Evolutionary conservation across 148 eudicot species (phyloP), one percentile per base, ranked within the genome.

Genomic region (Vaccinium darrowii): DNA sequence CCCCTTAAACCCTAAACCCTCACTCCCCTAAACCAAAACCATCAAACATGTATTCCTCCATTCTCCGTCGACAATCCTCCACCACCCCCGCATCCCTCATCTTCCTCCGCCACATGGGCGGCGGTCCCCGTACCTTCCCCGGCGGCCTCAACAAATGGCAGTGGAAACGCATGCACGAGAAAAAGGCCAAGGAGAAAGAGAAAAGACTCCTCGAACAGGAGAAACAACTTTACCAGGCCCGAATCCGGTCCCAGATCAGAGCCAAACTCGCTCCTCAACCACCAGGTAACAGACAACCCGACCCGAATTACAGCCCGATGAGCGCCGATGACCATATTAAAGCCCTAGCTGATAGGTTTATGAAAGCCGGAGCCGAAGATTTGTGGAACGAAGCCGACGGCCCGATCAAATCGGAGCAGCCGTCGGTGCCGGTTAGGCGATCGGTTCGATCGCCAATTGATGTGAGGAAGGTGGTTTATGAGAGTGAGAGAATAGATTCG

Each of bases 121-220:
- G 98, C 75, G 98, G 99, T 1, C 95, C 98, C 7, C 86, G 99
- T 1, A 96, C 95, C 51, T 96, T 94, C 84, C 95, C 98, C 8
- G 99, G 97, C 83, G 99, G 99, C 23, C 89, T 96, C 56, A 96
- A 92, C 93, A 92, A 94, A 33, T 92, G 97, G 98, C 97, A 93
- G 18, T 96, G 99, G 99, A 96, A 91, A 82, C 97, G 99, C 51
- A 89, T 95, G 76, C 98, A 94, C 87, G 98, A 94, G 85, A 96
- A 94, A 78, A 95, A 93, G 73, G 97, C 99, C 21, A 82, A 86
- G 19, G 92, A 96, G 30, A 96, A 96, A 74, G 97, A 96, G 82
- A 90, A 91, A 69, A 90, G 89, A 13, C 97, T 96, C 18, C 91
- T 96, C 5, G 91, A 92, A 6, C 93, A 92, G 60, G 98, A 96